These are phyloP conservation scores for Bremia lactucae DNA, from an alignment of 352 stramenopile species.

Conservation along the genomic window DNA sequence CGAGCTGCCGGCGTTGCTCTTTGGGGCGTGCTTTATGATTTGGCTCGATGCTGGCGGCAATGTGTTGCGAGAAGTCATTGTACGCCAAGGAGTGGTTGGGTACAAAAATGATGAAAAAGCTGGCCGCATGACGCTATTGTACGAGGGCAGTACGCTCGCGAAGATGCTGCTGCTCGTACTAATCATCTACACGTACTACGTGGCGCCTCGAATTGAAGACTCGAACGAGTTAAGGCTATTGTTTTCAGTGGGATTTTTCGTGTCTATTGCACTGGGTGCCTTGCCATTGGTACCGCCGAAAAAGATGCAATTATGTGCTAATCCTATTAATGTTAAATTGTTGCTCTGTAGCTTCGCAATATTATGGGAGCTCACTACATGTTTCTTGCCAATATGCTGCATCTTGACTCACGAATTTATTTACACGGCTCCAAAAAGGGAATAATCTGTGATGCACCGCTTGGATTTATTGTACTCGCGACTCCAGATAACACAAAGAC, in stretches of 20 bases:
- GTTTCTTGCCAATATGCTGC: conserved; percentile 68
- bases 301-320: no score
- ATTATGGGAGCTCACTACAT: conserved; percentile 66
- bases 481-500: conserved; percentile 48
- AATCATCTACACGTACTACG: conserved; percentile 67
- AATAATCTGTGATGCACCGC: conserved; percentile 39
- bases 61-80: conserved; percentile 52
- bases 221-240: conserved; percentile 40
- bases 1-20: conserved; percentile 59
- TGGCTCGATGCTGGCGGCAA: conserved; percentile 62
- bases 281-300: conserved; percentile 45
- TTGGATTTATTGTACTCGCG: conserved; percentile 57
- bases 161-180: conserved; percentile 63
- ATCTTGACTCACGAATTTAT: conserved; percentile 36
- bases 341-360: conserved; percentile 39
- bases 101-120: conserved; percentile 56
- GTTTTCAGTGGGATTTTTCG: conserved; percentile 59
- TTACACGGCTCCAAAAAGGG: conserved; percentile 34
- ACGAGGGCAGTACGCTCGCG: conserved; percentile 52
- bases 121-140: conserved; percentile 47
- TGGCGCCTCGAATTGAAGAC: conserved; percentile 40
- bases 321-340: not conserved
- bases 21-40: conserved; percentile 61
- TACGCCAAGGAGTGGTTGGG: conserved; percentile 44
- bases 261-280: conserved; percentile 43